Percentiles rank a stretch among this genome's conserved stretches.
Conservation (phyloP, 441 rosid species). For the Eutrema salsugineum region DNA sequence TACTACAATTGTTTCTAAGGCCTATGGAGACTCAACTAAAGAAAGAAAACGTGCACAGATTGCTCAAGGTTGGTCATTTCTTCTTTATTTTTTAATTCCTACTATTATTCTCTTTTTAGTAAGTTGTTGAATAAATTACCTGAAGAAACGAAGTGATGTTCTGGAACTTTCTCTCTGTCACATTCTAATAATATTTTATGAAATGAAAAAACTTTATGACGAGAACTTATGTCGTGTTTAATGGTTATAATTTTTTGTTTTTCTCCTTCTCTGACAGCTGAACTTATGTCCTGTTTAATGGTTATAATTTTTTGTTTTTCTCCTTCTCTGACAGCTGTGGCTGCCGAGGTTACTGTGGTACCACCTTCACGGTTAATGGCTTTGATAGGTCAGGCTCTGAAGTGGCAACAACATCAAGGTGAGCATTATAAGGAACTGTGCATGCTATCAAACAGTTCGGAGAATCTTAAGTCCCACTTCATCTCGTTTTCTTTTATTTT, state of each 20-base stretch:
- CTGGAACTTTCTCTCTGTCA: not conserved
- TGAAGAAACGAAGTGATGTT: not conserved
- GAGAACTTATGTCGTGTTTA: not conserved
- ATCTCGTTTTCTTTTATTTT: not conserved
- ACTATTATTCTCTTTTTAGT: not conserved
- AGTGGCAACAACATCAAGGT: constrained; percentile 99
- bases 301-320: constrained; percentile 13
- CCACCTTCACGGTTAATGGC: constrained; percentile 99
- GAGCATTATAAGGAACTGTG: constrained; percentile 13
- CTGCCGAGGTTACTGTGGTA: constrained; percentile 93
- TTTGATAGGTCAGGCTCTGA: constrained; percentile 93
- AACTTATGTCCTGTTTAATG: not conserved
- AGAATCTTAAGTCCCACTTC: not conserved
- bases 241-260: not conserved
- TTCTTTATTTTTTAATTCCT: not conserved
- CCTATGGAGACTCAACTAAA: constrained; percentile 93
- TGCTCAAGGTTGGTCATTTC: constrained; percentile 81
- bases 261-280: constrained; percentile 46
- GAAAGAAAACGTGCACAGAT: constrained; percentile 94
- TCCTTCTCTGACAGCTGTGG: constrained; percentile 57
- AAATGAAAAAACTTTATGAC: not conserved
- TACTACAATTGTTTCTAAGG: constrained; percentile 40
- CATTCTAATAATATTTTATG: not conserved
- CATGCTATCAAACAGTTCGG: not conserved
- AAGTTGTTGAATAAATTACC: not conserved